These are phyloP conservation scores for Pythium coloratum DNA, from an alignment of 352 stramenopile genomes.

Conservation along the genomic window DNA sequence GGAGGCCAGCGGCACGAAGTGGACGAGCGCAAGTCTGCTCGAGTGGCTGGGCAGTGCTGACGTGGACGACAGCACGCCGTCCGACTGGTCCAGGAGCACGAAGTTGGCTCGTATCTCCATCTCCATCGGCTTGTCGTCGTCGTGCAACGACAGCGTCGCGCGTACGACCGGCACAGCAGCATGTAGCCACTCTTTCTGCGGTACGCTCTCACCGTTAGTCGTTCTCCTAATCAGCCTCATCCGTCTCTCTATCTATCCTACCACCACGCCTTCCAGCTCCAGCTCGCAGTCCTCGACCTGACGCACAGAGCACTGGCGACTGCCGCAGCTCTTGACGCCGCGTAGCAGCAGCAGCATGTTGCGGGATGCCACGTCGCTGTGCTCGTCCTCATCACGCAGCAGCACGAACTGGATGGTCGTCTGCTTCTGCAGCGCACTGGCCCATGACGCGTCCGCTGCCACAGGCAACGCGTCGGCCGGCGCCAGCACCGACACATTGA, in stretches of 20 bases:
- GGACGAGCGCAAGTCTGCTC: constrained; percentile 24
- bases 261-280: constrained; percentile 37
- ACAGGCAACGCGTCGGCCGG: constrained; percentile 21
- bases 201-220: neutral
- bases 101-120: constrained; percentile 32
- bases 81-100: constrained; percentile 15
- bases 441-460: neutral
- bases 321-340: constrained; percentile 27
- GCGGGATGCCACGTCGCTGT: constrained; percentile 17
- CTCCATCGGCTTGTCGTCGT: neutral
- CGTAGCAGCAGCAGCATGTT: constrained; percentile 33
- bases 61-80: constrained; percentile 2
- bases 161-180: constrained; percentile 10
- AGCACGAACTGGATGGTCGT: constrained; percentile 37
- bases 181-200: constrained; percentile 51
- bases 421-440: constrained; percentile 11
- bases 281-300: constrained; percentile 36
- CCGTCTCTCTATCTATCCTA: constrained; percentile 18
- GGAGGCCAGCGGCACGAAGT: constrained; percentile 37
- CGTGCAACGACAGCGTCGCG: constrained; percentile 14
- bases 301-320: constrained; percentile 28
- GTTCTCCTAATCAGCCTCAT: neutral
- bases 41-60: constrained; percentile 30
- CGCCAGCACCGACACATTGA: constrained; percentile 32
- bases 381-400: constrained; percentile 41